Evolutionary conservation across 768 basidiomycete species (phyloP), one percentile per base, ranked within the genome.

Genomic region (Pleurotus cornucopiae): DNA sequence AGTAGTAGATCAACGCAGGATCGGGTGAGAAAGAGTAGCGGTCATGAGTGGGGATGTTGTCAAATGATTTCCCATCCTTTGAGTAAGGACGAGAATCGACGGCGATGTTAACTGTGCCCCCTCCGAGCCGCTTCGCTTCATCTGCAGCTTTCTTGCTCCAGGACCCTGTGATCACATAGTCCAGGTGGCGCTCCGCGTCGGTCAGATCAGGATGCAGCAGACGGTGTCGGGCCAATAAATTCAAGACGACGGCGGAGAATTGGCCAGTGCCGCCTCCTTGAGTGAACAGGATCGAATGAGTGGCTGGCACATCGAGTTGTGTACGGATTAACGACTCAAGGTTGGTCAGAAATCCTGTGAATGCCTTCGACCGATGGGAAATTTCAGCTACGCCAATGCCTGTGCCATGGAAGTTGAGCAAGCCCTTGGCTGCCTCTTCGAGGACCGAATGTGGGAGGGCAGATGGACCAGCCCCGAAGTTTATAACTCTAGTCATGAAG

Each of bases 361-460:
- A 98, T 60, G 94, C 89, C 63, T 90, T 84, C 40, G 94, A 94
- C 61, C 97, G 89, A 70, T 99, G 97, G 1, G 94, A 96, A 67
- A 98, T 83, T 71, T 99, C 97, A 43, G 93, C 90, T 67, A 99
- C 85, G 44, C 97, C 97, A 58, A 98, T 95, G 23, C 97, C 97
- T 2, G 91, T 95, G 46, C 80, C 80, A 55, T 87, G 76, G 71
- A 93, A 98, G 77, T 98, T 89, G 64, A 99, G 75, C n/a, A 98
- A 78, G 13, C 89, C 93, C 59, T 81, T 73, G 12, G 89, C 80
- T 2, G 95, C 93, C 67, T 94, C 84, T 63, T 86, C 72, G 53
- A 99, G 83, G 26, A 98, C 92, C 3, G 84, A 74, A n/a, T 85
- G 79, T 13, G 97, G 97, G 41, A 99, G 78, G 0, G 91, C 88